These are phyloP conservation scores for Rhytidiadelphus loreus DNA, from an alignment of 225 moss, liverwort and hornwort genomes.

Conservation along the genomic window DNA sequence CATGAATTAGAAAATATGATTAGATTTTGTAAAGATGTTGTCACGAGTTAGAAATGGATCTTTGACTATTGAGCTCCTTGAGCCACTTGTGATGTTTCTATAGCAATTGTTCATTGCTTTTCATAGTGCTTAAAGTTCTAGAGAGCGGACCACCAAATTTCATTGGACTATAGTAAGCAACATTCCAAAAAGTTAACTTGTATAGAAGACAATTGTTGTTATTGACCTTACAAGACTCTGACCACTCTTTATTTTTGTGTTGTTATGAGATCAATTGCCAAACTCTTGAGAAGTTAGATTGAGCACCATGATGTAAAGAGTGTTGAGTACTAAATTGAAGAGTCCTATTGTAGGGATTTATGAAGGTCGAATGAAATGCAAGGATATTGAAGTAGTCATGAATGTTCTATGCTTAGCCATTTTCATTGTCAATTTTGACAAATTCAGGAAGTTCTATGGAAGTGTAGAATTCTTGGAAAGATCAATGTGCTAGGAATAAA, in stretches of 20 bases:
- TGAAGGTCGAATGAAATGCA: background rate
- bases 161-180: background rate
- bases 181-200: background rate
- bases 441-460: background rate
- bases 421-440: background rate
- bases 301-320: background rate
- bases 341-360: background rate
- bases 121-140: background rate
- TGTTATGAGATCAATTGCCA: background rate
- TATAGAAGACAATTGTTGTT: background rate
- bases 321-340: fast-evolving
- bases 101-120: background rate
- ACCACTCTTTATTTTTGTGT: background rate
- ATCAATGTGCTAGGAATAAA: background rate
- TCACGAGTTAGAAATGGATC: background rate
- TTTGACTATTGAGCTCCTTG: background rate
- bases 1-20: background rate
- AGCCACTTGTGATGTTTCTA: background rate
- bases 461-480: background rate
- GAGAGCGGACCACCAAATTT: background rate
- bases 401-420: background rate
- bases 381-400: background rate
- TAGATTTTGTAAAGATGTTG: background rate
- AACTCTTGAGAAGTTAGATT: background rate
- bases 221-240: background rate